Evolutionary conservation across 371 early-diverging fungal genomes (phyloP), one percentile per base, ranked within the genome.

Genomic region (Globomyces sp.): DNA sequence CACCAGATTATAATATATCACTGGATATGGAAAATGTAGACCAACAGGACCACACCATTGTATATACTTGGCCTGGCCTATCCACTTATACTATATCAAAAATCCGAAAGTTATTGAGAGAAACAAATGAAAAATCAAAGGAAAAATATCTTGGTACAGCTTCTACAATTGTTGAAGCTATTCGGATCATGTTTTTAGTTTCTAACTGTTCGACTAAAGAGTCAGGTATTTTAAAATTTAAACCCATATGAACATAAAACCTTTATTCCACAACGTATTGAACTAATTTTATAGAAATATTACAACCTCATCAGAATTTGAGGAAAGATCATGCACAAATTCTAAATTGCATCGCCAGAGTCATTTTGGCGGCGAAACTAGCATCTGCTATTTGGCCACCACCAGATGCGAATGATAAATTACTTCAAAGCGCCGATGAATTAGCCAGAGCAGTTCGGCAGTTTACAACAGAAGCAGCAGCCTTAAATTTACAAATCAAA

Each of bases 351-450:
- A 78, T 94, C 59, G 87, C 90, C n/a, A 90, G 90, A 64, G 76
- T 96, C 37, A 86, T 92, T 11, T 79, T 94, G 3, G 84, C 91
- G 2, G 89, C 94, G 2, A 90, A 93, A 64, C 75, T 87, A 1
- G 93, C 92, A 5, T 81, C 92, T 1, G 82, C 87, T n/a, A 86
- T 90, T 11, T 90, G 88, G 91, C 88, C 94, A 8, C 80, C 86
- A 1, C 84, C 86, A 0, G 78, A 85, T 42, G 69, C 87, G 10
- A 79, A 78, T 11, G 46, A 68, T 10, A 79, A 79, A 10, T 79
- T 89, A 73, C 79, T 82, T 46, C 76, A 75, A 49, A 58, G 82
- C 9, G 78, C 82, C 3, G 73, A 69, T 36, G 90, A 91, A 44
- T 83, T 93, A 1, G 76, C 93, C 55, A 76, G 86, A 9, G 80